Conservation (phyloP, 768 basidiomycete genomes). For the Trametes sanguinea region DNA sequence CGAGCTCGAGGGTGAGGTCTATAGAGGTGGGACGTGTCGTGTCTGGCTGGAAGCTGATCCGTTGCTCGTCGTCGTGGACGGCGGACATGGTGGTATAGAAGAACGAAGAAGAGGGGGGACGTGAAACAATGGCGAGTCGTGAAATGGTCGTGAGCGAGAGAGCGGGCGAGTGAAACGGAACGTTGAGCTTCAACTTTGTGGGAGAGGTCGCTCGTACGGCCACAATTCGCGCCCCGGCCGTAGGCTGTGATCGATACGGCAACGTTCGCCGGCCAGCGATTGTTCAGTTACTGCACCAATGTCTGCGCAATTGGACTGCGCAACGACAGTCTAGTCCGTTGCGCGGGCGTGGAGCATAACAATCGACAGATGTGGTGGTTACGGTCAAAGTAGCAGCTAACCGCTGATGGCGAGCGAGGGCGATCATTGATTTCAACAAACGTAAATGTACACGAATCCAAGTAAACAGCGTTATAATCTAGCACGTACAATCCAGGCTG, state of each 20-base stretch:
- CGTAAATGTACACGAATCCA: conserved; percentile 16
- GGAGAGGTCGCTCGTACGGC: not conserved
- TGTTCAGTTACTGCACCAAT: not conserved
- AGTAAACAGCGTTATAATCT: conserved; percentile 17
- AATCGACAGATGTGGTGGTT: not conserved
- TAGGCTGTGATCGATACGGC: conserved; percentile 34
- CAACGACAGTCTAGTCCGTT: too few species aligned
- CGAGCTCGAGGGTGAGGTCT: conserved; percentile 79
- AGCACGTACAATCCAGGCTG: conserved; percentile 15
- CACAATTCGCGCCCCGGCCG: not conserved
- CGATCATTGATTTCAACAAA: conserved; percentile 2
- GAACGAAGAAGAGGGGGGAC: not conserved
- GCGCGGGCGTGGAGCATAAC: not conserved
- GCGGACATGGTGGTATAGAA: conserved; percentile 13
- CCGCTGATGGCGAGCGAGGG: not conserved
- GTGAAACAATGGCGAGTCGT: conserved; percentile 14
- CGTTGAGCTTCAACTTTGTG: not conserved
- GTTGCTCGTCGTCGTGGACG: conserved; percentile 24
- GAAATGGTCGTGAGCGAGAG: conserved; percentile 10
- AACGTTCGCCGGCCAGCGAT: not conserved
- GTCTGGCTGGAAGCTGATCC: conserved; percentile 24
- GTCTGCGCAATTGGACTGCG: not conserved
- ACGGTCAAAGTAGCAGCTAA: not conserved
- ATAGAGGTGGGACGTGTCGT: conserved; percentile 53
- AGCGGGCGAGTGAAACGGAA: conserved; percentile 1